Conservation (phyloP, 768 basidiomycete species). For the Tremella yokohamensis region DNA sequence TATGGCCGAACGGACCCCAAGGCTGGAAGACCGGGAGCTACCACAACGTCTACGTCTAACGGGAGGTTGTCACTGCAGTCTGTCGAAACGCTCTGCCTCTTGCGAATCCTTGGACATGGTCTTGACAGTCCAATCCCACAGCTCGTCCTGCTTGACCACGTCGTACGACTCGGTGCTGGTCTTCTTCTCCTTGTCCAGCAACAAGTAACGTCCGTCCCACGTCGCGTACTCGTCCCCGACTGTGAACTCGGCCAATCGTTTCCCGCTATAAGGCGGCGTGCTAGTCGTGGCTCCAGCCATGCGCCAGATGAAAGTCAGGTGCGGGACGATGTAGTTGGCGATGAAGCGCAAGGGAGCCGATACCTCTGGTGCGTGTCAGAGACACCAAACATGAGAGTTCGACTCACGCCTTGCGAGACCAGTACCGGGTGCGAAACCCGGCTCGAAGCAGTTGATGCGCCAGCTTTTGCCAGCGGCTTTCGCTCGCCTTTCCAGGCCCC, state of each 20-base stretch:
- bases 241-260: slow-evolving; percentile 5
- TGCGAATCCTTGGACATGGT: slow-evolving; percentile 5
- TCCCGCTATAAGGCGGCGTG: slow-evolving; percentile 6
- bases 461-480: slow-evolving; percentile 6
- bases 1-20: too few relatives aligned
- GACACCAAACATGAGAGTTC: neutral
- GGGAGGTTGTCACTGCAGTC: too few relatives aligned
- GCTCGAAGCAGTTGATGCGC: slow-evolving; percentile 7
- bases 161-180: slow-evolving; percentile 11
- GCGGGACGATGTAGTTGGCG: slow-evolving; percentile 5
- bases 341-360: neutral
- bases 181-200: slow-evolving; percentile 8
- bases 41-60: too few relatives aligned
- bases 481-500: slow-evolving; percentile 4
- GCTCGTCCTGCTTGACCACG: slow-evolving; percentile 10
- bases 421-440: slow-evolving; percentile 11
- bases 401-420: slow-evolving; percentile 3
- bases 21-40: too few relatives aligned
- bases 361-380: neutral
- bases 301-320: slow-evolving; percentile 5
- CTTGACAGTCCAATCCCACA: slow-evolving; percentile 12
- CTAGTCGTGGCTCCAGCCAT: neutral
- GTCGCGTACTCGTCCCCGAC: slow-evolving; percentile 6
- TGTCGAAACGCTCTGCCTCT: neutral
- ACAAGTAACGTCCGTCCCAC: slow-evolving; percentile 9